Conservation (phyloP, 2,329 filamentous ascomycete genomes). For the Diaporthe sp. region DNA sequence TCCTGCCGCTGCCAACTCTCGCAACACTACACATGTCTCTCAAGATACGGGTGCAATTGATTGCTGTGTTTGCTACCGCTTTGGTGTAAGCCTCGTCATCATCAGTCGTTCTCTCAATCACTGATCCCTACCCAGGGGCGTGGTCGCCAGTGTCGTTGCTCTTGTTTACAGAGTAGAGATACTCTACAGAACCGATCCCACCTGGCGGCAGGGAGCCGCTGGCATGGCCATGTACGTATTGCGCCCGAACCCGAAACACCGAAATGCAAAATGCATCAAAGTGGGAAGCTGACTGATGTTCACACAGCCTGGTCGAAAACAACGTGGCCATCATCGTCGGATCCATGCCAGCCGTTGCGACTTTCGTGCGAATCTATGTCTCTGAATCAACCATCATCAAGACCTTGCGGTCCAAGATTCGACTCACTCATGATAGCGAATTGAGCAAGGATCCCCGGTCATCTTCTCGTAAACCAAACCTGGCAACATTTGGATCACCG, state of each 20-base stretch:
- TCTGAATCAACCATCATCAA: background rate
- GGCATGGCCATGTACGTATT: background rate
- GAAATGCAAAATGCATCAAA: too few relatives aligned
- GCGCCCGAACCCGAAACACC: too few relatives aligned
- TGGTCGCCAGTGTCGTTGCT: conserved; percentile 7
- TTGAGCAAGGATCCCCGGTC: background rate
- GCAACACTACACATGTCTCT: background rate
- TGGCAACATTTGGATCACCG: background rate
- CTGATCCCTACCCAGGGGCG: background rate
- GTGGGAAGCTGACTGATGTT: background rate
- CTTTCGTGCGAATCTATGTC: background rate
- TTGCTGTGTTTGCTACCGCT: background rate
- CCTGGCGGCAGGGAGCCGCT: background rate
- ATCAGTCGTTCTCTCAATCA: too few relatives aligned
- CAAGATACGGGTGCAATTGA: background rate
- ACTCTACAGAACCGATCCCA: background rate
- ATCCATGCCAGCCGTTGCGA: conserved; percentile 18
- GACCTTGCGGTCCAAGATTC: background rate
- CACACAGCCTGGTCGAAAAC: conserved; percentile 4
- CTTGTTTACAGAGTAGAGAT: background rate
- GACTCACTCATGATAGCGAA: too few relatives aligned
- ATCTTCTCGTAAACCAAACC: background rate
- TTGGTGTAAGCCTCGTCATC: background rate
- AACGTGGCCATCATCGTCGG: conserved; percentile 24
- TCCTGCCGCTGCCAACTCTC: conserved; percentile 7